phyloP scores from a whole-genome alignment of 2,329 filamentous ascomycete species.

The Paecilomyces niveus region DNA sequence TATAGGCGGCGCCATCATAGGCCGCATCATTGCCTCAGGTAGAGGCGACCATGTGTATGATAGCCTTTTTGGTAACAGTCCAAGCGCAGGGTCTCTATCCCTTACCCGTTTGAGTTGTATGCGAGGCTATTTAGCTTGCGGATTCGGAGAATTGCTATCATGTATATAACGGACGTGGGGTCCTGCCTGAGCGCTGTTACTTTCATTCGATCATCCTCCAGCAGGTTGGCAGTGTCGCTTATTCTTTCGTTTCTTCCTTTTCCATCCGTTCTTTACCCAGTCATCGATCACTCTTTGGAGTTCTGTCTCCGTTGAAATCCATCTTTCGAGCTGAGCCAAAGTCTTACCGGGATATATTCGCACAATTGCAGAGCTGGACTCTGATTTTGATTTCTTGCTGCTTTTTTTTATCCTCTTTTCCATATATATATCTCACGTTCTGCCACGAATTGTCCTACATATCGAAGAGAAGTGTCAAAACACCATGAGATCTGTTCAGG shows the following conservation, averaged over 20 bases:
- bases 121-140: constrained; percentile 3
- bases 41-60: not conserved
- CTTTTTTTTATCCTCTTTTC: not conserved
- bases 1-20: not conserved
- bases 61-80: not conserved
- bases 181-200: not conserved
- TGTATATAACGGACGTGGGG: not conserved
- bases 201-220: not conserved
- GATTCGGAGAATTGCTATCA: not conserved
- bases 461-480: not conserved
- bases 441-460: not conserved
- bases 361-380: not conserved
- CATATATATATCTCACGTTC: not conserved
- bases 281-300: not conserved
- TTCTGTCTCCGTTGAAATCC: not conserved
- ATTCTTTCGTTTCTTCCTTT: constrained; percentile 1
- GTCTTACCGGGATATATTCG: not conserved
- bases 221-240: not conserved
- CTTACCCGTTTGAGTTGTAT: not conserved
- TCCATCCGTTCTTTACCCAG: not conserved
- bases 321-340: not conserved
- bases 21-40: not conserved
- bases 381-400: not conserved
- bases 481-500: not conserved
- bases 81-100: not conserved